Evolutionary conservation across 1,139 yeast genomes (phyloP).

Genomic region (Yamadazyma sp.): DNA sequence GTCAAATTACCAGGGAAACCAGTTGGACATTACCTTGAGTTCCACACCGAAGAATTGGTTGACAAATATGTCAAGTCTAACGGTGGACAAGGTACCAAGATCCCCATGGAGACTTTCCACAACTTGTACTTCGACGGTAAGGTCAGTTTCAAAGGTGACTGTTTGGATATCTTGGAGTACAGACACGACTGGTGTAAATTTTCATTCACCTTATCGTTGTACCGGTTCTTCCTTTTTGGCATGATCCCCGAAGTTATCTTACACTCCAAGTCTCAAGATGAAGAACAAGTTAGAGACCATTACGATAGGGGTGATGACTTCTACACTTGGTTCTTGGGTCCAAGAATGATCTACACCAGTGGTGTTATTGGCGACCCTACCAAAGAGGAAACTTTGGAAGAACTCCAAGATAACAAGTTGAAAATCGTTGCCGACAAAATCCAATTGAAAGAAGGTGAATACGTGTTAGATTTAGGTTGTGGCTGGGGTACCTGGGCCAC

Average conservation of each 20-base stretch:
- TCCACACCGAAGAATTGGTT: slow-evolving; percentile 74
- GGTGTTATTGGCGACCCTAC: slow-evolving; percentile 77
- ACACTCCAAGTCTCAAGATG: slow-evolving; percentile 93
- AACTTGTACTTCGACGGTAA: slow-evolving; percentile 82
- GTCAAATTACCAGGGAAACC: slow-evolving; percentile 76
- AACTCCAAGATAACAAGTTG: slow-evolving; percentile 88
- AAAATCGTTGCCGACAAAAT: slow-evolving; percentile 87
- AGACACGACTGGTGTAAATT: slow-evolving; percentile 92
- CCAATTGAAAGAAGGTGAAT: slow-evolving; percentile 69
- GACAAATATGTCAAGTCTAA: slow-evolving; percentile 59
- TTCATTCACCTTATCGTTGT: slow-evolving; percentile 74
- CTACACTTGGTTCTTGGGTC: slow-evolving; percentile 91
- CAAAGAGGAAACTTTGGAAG: slow-evolving; percentile 75
- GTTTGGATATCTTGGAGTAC: slow-evolving; percentile 77
- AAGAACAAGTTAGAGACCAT: slow-evolving; percentile 94
- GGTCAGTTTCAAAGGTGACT: slow-evolving; percentile 87
- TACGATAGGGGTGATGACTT: slow-evolving; percentile 97
- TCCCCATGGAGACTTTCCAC: slow-evolving; percentile 92
- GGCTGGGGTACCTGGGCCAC: slow-evolving; percentile 97
- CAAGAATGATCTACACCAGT: slow-evolving; percentile 91
- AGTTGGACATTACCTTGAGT: slow-evolving; percentile 76
- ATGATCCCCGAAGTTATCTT: slow-evolving; percentile 91
- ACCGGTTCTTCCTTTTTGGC: slow-evolving; percentile 79
- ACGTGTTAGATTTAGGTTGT: slow-evolving; percentile 82
- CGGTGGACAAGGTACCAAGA: slow-evolving; percentile 65